Base-by-base conservation (phyloP, 805 yeast genomes). In the Cyberlindnera sargentensis region DNA sequence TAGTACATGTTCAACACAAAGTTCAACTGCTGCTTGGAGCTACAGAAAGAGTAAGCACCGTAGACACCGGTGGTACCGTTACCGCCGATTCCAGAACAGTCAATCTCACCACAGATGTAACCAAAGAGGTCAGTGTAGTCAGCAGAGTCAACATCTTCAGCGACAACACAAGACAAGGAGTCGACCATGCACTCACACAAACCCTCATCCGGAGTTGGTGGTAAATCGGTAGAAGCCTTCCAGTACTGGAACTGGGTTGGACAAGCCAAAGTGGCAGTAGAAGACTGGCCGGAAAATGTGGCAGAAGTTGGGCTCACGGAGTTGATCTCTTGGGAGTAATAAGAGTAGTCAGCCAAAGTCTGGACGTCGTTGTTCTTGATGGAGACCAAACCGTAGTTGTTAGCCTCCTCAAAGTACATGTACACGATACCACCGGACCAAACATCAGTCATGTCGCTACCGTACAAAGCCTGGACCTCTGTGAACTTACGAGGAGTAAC, bases 401-500 rank as follows among this genome's bases (percentile, higher is more conserved):
- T 84, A 44, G 67, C 68, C 70, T 84, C 91, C 69, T 84, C 74
- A 67, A 78, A 84, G 69, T 84, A 84, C 90, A 84, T 79, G 71
- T 83, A 84, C 43, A 84, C 91, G 59, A 84, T 84, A 76, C 91
- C 95, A 68, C 95, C 91, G 40, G 91, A 84, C 93, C 91, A 84
- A 47, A 82, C 82, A 62, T 73, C 83, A 50, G 89, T 83, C 95
- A 84, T 84, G 34, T 83, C 70, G 40, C 62, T 61, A 50, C 81
- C 69, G 67, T 74, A 84, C 34, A 84, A 58, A 46, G 88, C 72
- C 36, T 67, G 76, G 51, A 84, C 84, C 66, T 84, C 91, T 45
- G 78, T 70, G 75, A 84, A 84, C 51, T 63, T 61, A 77, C 91
- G 80, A 67, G 91, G 91, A 35, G 55, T 52, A 46, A 78, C 82